phyloP scores from a whole-genome alignment of 805 yeast genomes.

The Tetrapisispora phaffii region DNA sequence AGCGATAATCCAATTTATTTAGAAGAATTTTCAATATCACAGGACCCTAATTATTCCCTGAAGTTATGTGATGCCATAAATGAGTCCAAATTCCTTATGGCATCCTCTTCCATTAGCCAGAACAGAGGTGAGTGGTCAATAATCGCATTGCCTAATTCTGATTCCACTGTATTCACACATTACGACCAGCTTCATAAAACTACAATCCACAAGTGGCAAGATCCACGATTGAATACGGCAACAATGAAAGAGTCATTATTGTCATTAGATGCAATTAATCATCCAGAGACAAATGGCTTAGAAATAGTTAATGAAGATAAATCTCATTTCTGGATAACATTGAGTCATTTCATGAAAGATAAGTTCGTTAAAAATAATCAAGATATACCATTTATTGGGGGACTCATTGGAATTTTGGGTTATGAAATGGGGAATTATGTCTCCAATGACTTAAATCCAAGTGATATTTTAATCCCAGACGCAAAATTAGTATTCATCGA shows the following conservation, averaged over 20 bases:
- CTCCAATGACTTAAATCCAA: conserved; percentile 28
- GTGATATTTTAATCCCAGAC: conserved; percentile 43
- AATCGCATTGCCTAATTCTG: conserved; percentile 54
- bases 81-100: conserved; percentile 42
- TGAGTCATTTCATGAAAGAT: conserved; percentile 22
- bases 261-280: neutral
- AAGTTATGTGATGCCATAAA: conserved; percentile 41
- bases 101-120: conserved; percentile 47
- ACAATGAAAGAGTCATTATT: conserved; percentile 2
- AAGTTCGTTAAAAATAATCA: conserved; percentile 12
- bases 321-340: conserved; percentile 20
- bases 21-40: conserved; percentile 7
- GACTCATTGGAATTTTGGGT: conserved; percentile 73
- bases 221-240: conserved; percentile 8
- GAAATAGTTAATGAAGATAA: conserved; percentile 16
- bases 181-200: conserved; percentile 39
- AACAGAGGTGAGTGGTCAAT: conserved; percentile 70
- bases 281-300: conserved; percentile 2
- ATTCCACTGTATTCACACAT: conserved; percentile 45
- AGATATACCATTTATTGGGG: conserved; percentile 78
- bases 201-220: conserved; percentile 24
- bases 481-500: conserved; percentile 65
- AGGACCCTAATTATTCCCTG: conserved; percentile 27
- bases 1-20: conserved; percentile 3
- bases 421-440: conserved; percentile 74